Conservation (phyloP, 2,329 filamentous ascomycete genomes). For the Penicillium sp. region DNA sequence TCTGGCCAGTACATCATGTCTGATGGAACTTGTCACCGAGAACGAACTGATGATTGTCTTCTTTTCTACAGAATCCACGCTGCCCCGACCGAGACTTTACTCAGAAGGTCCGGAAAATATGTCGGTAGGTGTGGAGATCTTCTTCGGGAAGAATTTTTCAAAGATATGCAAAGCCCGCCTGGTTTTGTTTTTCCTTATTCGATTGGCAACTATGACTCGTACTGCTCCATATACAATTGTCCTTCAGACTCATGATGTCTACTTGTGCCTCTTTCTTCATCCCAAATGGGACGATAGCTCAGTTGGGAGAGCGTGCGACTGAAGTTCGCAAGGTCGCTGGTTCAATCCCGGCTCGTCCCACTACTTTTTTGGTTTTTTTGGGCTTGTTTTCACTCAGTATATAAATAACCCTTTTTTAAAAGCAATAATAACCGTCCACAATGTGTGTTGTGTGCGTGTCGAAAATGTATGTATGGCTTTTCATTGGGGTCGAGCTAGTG, state of each 20-base stretch:
- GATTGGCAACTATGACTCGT: too few relatives aligned
- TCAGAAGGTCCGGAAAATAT: background rate
- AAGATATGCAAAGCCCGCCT: background rate
- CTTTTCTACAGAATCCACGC: background rate
- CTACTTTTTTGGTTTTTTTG: background rate
- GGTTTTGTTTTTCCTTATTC: background rate
- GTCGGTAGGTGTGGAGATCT: background rate
- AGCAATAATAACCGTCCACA: too few relatives aligned
- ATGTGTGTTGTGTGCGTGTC: too few relatives aligned
- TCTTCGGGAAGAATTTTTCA: background rate
- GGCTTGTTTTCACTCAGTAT: too few relatives aligned
- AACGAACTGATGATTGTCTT: background rate
- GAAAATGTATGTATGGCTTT: too few relatives aligned
- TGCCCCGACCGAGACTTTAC: background rate
- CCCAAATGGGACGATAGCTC: background rate
- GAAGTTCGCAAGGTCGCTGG: slow-evolving; percentile 1
- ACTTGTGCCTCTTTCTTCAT: background rate
- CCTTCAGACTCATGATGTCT: too few relatives aligned
- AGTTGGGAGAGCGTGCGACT: background rate
- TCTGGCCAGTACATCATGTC: background rate
- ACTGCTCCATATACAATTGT: too few relatives aligned
- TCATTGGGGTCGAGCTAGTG: too few relatives aligned
- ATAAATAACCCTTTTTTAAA: too few relatives aligned
- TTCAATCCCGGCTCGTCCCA: background rate
- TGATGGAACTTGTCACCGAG: slow-evolving; percentile 1